Base-by-base conservation (phyloP, 2,329 filamentous ascomycete genomes). In the Colletotrichum tabaci region DNA sequence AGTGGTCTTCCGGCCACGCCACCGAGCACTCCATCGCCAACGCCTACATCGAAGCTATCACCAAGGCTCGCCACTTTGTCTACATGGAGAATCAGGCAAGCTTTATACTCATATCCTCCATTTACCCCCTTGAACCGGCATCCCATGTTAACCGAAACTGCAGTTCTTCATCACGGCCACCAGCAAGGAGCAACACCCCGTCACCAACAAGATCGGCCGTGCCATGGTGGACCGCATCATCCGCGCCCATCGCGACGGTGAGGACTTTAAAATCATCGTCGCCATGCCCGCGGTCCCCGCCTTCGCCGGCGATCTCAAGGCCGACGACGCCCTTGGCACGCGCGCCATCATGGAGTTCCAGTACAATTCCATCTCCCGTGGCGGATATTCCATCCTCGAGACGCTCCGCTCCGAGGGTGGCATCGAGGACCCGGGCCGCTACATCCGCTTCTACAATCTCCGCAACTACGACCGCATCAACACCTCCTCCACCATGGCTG, bases 341-440 rank as follows among this genome's bases (percentile, higher is more conserved):
- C 87, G 94, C 46, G 94, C 93, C 6, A 96, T 97, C 77, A 95
- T 96, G 92, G 93, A 96, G 79, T 96, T 93, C 80, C 94, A 96
- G 79, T 96, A 96, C 82, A 87, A 90, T 77, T 92, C 90, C 62
- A 96, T 96, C 82, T 93, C 90, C 80, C 90, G 93, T 46, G 93
- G 93, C 42, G 93, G 92, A 3, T 84, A 93, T 79, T 93, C 90
- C 70, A 96, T 97, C 79, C 91, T 95, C 78, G 93, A 95, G 79
- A 86, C 86, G 56, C 87, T 95, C 63, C 84, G 86, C 21, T 85
- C 87, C 66, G 87, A 88, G 42, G 93, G 93, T 4, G 94, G 93
- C 10, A 87, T 95, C 61, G 87, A 83, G 2, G 85, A 96, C 77
- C 92, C 93, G 1, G 84, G 87, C 77, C 84, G 90, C 53, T 96